Evolutionary conservation across 2,329 filamentous ascomycete species (phyloP).

Genomic region (Aphanocladium album): DNA sequence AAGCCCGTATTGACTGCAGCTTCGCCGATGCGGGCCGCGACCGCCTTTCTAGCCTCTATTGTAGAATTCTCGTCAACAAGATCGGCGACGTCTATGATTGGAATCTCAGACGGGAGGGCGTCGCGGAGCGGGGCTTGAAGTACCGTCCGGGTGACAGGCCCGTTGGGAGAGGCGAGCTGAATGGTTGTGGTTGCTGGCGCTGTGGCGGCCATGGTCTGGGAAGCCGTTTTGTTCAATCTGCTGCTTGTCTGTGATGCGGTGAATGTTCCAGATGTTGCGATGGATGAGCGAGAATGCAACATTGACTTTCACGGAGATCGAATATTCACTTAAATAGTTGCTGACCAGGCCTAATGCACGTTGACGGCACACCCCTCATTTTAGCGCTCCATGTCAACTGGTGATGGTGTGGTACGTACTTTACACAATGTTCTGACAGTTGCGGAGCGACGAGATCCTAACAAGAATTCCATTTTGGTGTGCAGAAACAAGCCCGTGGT

Average conservation of each 20-base stretch:
- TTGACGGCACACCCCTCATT: too few relatives aligned
- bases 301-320: too few relatives aligned
- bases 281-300: neutral
- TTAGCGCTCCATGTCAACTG: too few relatives aligned
- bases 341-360: too few relatives aligned
- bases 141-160: constrained; percentile 32
- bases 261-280: neutral
- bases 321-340: too few relatives aligned
- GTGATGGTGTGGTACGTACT: too few relatives aligned
- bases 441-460: too few relatives aligned
- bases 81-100: constrained; percentile 45
- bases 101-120: constrained; percentile 40
- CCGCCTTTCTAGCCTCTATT: constrained; percentile 29
- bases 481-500: too few relatives aligned
- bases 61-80: constrained; percentile 30
- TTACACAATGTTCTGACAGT: too few relatives aligned
- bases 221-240: too few relatives aligned
- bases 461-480: too few relatives aligned
- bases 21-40: constrained; percentile 36
- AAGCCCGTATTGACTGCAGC: constrained; percentile 49
- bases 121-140: constrained; percentile 32
- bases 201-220: neutral
- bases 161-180: constrained; percentile 32
- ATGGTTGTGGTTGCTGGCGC: constrained; percentile 23
- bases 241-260: neutral